Evolutionary conservation across 2,329 filamentous ascomycete genomes (phyloP).

Genomic region (Ophiostoma pallidulum): DNA sequence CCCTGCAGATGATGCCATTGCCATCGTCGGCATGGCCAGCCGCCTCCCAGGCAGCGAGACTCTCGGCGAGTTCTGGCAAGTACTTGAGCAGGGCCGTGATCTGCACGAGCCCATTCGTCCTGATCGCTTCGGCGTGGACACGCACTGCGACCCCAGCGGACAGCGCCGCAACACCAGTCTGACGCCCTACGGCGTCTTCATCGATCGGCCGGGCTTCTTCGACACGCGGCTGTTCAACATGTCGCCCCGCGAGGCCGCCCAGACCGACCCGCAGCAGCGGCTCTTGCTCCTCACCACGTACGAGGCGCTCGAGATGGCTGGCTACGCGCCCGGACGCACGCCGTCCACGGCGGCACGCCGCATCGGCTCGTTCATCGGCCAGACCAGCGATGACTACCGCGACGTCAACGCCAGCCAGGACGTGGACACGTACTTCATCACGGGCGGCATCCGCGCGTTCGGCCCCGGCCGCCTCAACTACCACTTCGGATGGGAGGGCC

Average conservation of each 20-base stretch:
- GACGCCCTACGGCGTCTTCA: constrained; percentile 40
- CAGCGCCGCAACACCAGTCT: background rate
- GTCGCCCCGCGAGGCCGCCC: constrained; percentile 45
- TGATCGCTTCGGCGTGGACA: background rate
- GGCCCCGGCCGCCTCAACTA: constrained; percentile 56
- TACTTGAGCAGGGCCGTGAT: background rate
- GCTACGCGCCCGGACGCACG: constrained; percentile 62
- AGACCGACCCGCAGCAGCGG: constrained; percentile 72
- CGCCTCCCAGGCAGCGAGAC: background rate
- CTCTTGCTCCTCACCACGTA: constrained; percentile 67
- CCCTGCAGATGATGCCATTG: background rate
- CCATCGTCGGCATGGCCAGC: background rate
- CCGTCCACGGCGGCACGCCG: constrained; percentile 54
- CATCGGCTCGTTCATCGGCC: constrained; percentile 64
- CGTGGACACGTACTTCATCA: constrained; percentile 47
- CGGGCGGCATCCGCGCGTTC: constrained; percentile 32
- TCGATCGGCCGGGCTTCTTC: constrained; percentile 65
- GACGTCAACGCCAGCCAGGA: constrained; percentile 63
- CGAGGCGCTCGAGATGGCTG: constrained; percentile 71
- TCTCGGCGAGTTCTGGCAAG: background rate
- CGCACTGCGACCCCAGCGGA: background rate
- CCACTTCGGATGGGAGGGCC: constrained; percentile 65
- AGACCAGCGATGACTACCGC: constrained; percentile 65
- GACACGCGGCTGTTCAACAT: constrained; percentile 75
- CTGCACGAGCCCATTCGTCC: background rate